Base-by-base conservation (phyloP, 768 basidiomycete genomes). In the Rhizopogon salebrosus region DNA sequence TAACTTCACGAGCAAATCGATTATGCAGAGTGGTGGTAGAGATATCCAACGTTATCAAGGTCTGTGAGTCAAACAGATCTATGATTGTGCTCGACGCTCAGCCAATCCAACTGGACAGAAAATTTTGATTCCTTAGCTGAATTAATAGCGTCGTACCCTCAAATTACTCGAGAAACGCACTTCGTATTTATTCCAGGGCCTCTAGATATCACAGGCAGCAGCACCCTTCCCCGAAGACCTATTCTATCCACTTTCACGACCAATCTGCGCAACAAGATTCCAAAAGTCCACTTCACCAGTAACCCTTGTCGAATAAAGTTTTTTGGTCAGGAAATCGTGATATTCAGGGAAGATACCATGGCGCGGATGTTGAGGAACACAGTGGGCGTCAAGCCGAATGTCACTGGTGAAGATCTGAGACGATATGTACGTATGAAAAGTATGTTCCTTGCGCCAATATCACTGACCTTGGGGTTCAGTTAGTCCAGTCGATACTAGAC, bases 121-220 rank as follows among this genome's bases (percentile, higher is more conserved):
- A 86, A 85, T 58, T 98, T 99, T 64, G 89, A 92, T 61, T 77
- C 81, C 0, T 74, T 99, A 23, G 92, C 88, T 4, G 90, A 93
- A 58, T 76, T 98, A 29, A 86, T 99, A 54, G 74, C 84, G 5
- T 79, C 84, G 6, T 97, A 93, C 62, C 87, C 92, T 2, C 66
- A 77, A 41, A 85, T 98, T 48, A 81, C 84, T 20, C 80, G 84
- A 6, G 72, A 72, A 40, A 93, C 94, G 0, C 92, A 95, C 64
- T 97, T 98, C 68, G 81, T 98, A 49, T 83, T 99, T 57, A 87
- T 98, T 20, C 97, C 97, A 5, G 97, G 97, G 6, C 97, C 97
- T 2, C 73, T 90, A 48, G 97, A 99, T 70, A 79, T 95, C 23
- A 85, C 88, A 1, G 75, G 89, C 51, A 92, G 92, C 51, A 77